phyloP scores from a whole-genome alignment of 108 stramenopile genomes.

The Skeletonema tropicum region DNA sequence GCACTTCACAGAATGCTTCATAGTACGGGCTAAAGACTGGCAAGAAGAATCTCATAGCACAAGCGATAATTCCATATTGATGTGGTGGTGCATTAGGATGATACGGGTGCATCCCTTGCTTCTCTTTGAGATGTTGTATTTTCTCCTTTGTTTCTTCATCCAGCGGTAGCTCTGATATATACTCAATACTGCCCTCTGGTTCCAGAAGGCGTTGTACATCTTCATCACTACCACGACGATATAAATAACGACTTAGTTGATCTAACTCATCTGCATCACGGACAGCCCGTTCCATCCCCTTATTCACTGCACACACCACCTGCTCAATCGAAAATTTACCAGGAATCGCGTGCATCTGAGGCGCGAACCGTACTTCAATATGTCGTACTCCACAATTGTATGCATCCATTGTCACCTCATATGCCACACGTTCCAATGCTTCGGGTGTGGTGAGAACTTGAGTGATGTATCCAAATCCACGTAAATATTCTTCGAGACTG shows the following conservation, averaged over 20 bases:
- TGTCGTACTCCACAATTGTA: constrained; percentile 40
- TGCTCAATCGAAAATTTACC: constrained; percentile 38
- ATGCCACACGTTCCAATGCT: constrained; percentile 43
- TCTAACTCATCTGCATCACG: constrained; percentile 44
- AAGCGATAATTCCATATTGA: constrained; percentile 42
- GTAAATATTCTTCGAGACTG: constrained; percentile 31
- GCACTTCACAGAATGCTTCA: constrained; percentile 42
- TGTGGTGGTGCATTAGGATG: constrained; percentile 44
- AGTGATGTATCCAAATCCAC: constrained; percentile 38
- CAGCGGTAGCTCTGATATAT: too few species aligned
- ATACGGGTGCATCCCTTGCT: constrained; percentile 27
- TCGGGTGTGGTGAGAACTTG: constrained; percentile 9
- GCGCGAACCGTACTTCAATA: constrained; percentile 38
- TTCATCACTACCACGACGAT: not conserved
- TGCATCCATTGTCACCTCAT: constrained; percentile 39
- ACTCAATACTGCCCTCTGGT: too few species aligned
- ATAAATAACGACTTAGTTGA: constrained; percentile 7
- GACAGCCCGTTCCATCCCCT: constrained; percentile 37
- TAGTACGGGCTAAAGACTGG: constrained; percentile 41
- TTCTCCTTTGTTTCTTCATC: constrained; percentile 7
- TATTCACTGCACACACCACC: constrained; percentile 30
- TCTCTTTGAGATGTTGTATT: not conserved
- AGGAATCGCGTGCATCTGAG: constrained; percentile 42
- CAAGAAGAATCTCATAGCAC: constrained; percentile 45
- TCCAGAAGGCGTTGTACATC: too few species aligned